Evolutionary conservation across 805 yeast genomes (phyloP), one percentile per base, ranked within the genome.

Genomic region (Suhomyces pyralidae): DNA sequence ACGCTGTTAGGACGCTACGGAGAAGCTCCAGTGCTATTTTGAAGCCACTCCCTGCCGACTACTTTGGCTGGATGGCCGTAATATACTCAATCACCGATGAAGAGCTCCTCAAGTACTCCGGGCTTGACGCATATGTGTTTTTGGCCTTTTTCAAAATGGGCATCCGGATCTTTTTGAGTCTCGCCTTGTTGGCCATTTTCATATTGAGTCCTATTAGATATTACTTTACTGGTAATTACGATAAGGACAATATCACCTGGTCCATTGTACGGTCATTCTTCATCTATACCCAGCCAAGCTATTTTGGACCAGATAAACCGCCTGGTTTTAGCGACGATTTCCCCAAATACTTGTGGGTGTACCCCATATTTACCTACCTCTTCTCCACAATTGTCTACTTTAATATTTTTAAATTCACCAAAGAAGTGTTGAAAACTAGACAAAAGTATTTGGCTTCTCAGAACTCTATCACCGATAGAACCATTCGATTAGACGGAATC

Each of bases 361-460:
- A 81, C 56, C 81, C 84, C 1, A 57, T 80, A 1, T 82, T 81
- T 73, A 82, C 86, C 2, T 83, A 81, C 61, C 55, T 75, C 12
- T 83, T 83, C 64, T 77, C 84, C 2, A 64, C 67, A 2, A 67
- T 81, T 8, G 80, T 80, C 25, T 78, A 74, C 55, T 70, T 68
- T 52, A 76, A 72, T 55, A 57, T 82, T 22, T 77, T 75, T 58
- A 69, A 69, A 46, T 80, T 72, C 61, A 82, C 86, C 19, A 68
- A 71, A 14, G 69, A 67, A 50, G 79, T 83, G 32, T 73, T 83
- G 46, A 74, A 73, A 55, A 77, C 81, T 1, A 66, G 87, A 40
- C 87, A 83, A 59, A 73, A 77, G 57, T 82, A 81, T 61, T 66
- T 83, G 52, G 87, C 86, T 0, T 74, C 82, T 5, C 86, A 83